Conservation (phyloP, 2,329 filamentous ascomycete species). For the Balansia obtecta region DNA sequence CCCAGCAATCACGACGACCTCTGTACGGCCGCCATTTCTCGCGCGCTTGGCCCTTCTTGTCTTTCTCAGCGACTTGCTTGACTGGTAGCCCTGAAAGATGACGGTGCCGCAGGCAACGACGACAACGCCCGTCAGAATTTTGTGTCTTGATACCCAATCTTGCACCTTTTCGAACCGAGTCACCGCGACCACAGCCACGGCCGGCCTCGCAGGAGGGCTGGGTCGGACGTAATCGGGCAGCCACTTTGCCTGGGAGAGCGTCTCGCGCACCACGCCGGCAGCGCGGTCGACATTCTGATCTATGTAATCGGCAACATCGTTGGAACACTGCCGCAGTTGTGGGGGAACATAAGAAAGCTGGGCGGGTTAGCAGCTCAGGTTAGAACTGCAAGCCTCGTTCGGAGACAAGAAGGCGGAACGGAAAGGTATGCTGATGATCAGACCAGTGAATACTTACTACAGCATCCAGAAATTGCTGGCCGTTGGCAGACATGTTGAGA, state of each 20-base stretch:
- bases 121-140: slow-evolving; percentile 58
- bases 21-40: slow-evolving; percentile 70
- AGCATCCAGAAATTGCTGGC: slow-evolving; percentile 60
- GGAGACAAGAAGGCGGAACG: too few species aligned
- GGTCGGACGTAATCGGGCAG: slow-evolving; percentile 56
- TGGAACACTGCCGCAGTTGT: slow-evolving; percentile 59
- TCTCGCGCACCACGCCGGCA: slow-evolving; percentile 57
- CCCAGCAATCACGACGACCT: slow-evolving; percentile 83
- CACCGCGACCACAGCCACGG: slow-evolving; percentile 21
- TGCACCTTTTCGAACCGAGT: slow-evolving; percentile 41
- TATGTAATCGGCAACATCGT: slow-evolving; percentile 64
- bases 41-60: slow-evolving; percentile 66
- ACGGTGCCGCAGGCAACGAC: slow-evolving; percentile 59
- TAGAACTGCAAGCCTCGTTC: neutral
- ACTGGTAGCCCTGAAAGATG: slow-evolving; percentile 38
- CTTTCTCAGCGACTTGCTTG: slow-evolving; percentile 46
- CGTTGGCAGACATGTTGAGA: slow-evolving; percentile 60
- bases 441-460: slow-evolving; percentile 40
- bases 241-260: slow-evolving; percentile 56
- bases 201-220: slow-evolving; percentile 30
- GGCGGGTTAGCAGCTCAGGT: slow-evolving; percentile 1
- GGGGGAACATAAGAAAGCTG: slow-evolving; percentile 42
- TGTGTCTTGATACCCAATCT: slow-evolving; percentile 62
- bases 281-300: slow-evolving; percentile 71
- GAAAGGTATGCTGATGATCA: too few species aligned